Conservation (phyloP, 148 eudicot genomes). For the Camellia japonica region DNA sequence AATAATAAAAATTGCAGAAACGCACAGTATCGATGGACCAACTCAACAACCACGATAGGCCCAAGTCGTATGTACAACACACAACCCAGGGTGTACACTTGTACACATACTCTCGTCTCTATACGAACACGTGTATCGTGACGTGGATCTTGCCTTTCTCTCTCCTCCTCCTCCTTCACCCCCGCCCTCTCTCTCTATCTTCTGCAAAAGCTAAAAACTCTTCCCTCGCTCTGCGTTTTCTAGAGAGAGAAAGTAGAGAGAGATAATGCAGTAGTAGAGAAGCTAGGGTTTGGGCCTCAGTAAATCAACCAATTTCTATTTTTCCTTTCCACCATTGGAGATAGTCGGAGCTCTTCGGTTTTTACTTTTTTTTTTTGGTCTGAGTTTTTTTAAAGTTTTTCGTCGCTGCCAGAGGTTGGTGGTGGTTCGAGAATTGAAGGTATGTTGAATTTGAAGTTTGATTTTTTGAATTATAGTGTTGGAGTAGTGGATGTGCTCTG, state of each 20-base stretch:
- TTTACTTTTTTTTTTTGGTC: not conserved
- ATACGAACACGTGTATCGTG: constrained; percentile 10
- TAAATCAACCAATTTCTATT: not conserved
- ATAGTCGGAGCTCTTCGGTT: not conserved
- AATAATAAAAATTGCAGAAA: too few species aligned
- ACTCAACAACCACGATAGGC: constrained; percentile 32
- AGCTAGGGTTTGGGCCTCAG: not conserved
- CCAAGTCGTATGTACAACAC: too few species aligned
- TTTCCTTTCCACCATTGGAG: not conserved
- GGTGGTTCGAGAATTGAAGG: too few species aligned
- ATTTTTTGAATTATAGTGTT: too few species aligned
- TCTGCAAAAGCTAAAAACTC: not conserved
- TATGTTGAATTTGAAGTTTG: too few species aligned
- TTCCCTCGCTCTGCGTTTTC: not conserved
- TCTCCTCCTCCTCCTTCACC: constrained; percentile 9
- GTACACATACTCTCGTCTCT: not conserved
- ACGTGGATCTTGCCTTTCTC: constrained; percentile 40
- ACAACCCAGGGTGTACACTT: not conserved
- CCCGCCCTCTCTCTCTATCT: not conserved
- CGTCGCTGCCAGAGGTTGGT: too few species aligned
- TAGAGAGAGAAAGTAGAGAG: constrained; percentile 24
- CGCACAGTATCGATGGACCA: constrained; percentile 24
- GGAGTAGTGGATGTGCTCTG: too few species aligned
- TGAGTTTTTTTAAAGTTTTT: not conserved
- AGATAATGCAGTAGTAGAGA: constrained; percentile 19